Percentiles rank a stretch among this genome's conserved stretches.
These are phyloP conservation scores for Tilletia walkeri DNA, from an alignment of 1,284 basidiomycete species.

Conservation along the genomic window DNA sequence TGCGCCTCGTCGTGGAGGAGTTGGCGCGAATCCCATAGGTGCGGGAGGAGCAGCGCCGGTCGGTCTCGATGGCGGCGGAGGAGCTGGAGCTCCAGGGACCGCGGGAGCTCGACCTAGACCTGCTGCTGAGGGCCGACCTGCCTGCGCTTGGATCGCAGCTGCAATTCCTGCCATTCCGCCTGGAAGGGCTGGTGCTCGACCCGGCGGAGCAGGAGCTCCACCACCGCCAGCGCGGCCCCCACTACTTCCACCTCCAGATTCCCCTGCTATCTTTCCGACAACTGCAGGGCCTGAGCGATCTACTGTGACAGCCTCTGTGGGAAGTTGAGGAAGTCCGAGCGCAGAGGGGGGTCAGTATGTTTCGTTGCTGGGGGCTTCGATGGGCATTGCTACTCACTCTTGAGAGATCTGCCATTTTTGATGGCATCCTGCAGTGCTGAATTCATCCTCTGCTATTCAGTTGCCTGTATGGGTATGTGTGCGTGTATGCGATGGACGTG, in stretches of 20 bases:
- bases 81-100: constrained; percentile 20
- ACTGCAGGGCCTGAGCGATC: constrained; percentile 35
- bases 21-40: constrained; percentile 66
- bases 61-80: constrained; percentile 19
- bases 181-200: constrained; percentile 2
- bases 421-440: constrained; percentile 41
- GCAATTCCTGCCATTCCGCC: background rate
- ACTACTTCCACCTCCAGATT: constrained; percentile 19
- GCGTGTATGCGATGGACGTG: background rate
- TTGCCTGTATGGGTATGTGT: no score
- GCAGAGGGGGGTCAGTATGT: background rate
- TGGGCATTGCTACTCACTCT: constrained; percentile 30
- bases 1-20: constrained; percentile 1
- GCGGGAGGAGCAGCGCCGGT: background rate
- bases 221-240: constrained; percentile 12
- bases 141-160: constrained; percentile 21
- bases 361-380: background rate
- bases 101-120: constrained; percentile 21
- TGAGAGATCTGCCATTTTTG: constrained; percentile 41
- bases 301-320: constrained; percentile 34
- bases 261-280: constrained; percentile 24
- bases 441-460: constrained; percentile 29
- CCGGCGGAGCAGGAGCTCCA: constrained; percentile 5
- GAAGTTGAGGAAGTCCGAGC: background rate
- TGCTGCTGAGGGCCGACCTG: constrained; percentile 19